Percentiles rank a stretch among this genome's conserved stretches.
Conservation (phyloP, 108 stramenopile genomes). For the Fragilariopsis cylindrus region DNA sequence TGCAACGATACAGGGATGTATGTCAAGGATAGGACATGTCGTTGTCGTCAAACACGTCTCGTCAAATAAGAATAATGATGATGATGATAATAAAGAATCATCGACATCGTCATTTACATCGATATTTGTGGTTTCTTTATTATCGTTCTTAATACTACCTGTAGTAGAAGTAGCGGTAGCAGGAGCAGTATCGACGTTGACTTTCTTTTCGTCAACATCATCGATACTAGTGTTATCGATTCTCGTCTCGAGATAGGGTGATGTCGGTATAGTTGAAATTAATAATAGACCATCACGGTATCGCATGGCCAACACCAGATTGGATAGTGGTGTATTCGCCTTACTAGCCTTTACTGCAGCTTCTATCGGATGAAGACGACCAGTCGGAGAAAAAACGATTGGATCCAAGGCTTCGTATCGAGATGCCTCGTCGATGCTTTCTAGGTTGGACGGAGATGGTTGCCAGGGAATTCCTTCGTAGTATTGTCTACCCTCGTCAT, state of each 20-base stretch:
- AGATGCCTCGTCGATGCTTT: slow-evolving; percentile 29
- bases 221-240: neutral
- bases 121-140: neutral
- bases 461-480: slow-evolving; percentile 10
- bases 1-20: slow-evolving; percentile 18
- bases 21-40: slow-evolving; percentile 9
- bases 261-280: slow-evolving; percentile 48
- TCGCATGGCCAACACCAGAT: slow-evolving; percentile 51
- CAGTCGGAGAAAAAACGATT: slow-evolving; percentile 75
- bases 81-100: neutral
- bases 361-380: slow-evolving; percentile 70
- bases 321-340: slow-evolving; percentile 24
- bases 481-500: neutral
- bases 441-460: neutral
- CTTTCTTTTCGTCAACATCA: neutral
- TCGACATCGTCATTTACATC: slow-evolving; percentile 10
- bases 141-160: slow-evolving; percentile 11
- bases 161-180: neutral
- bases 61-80: slow-evolving; percentile 28
- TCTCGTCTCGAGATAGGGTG: slow-evolving; percentile 24
- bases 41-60: slow-evolving; percentile 10
- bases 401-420: slow-evolving; percentile 57
- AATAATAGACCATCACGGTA: slow-evolving; percentile 61
- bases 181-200: neutral
- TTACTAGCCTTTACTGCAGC: slow-evolving; percentile 20